Percentiles rank a stretch among this genome's conserved stretches.
Conservation (phyloP, 1,139 yeast species). For the Kodamaea sp. region DNA sequence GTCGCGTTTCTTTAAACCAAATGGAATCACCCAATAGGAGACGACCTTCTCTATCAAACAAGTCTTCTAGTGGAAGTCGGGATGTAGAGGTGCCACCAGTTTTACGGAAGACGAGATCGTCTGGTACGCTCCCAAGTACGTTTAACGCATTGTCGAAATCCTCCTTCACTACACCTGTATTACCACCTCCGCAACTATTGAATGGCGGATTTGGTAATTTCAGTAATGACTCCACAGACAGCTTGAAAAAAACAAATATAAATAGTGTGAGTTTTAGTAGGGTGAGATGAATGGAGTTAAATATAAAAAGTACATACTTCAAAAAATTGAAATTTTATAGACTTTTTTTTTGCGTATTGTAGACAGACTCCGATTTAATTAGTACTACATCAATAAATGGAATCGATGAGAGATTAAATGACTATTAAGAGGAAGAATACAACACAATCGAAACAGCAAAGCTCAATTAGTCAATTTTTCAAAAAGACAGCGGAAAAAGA, state of each 20-base stretch:
- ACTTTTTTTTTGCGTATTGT: no score
- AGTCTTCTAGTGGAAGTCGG: constrained; percentile 8
- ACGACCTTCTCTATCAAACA: constrained; percentile 13
- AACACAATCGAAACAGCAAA: constrained; percentile 1
- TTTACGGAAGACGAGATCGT: constrained; percentile 15
- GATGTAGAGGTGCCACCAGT: constrained; percentile 9
- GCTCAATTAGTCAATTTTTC: constrained; percentile 30
- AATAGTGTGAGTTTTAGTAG: constrained; percentile 33
- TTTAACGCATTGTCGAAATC: not conserved
- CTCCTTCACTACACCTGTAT: constrained; percentile 1
- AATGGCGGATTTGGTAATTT: constrained; percentile 1
- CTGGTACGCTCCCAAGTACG: constrained; percentile 13
- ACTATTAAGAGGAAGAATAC: not conserved
- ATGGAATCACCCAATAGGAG: constrained; percentile 12
- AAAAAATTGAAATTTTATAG: no score
- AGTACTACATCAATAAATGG: no score
- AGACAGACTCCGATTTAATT: no score
- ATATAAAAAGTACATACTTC: no score
- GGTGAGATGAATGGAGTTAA: constrained; percentile 18
- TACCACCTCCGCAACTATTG: not conserved
- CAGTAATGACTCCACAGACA: constrained; percentile 11
- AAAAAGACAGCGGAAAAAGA: not conserved
- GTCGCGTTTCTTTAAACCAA: constrained; percentile 14
- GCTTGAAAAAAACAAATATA: constrained; percentile 12
- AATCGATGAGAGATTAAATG: no score